Percentiles rank a stretch among this genome's conserved stretches.
These are phyloP conservation scores for Yamadazyma endophytica DNA, from an alignment of 805 yeast species.

Conservation along the genomic window DNA sequence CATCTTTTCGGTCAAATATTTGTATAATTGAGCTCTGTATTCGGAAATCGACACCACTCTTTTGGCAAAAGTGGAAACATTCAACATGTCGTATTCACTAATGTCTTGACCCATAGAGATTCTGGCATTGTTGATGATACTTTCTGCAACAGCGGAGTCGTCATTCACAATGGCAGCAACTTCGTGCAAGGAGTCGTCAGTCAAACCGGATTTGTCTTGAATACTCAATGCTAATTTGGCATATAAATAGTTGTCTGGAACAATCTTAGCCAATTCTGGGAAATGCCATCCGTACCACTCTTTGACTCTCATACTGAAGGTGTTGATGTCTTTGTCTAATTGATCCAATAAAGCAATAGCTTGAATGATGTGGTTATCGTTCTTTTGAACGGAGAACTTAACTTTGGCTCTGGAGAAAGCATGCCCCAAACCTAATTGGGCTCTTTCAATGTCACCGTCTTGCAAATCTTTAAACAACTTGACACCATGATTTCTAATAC, in stretches of 20 bases:
- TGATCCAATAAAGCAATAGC: slow-evolving; percentile 97
- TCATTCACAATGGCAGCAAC: slow-evolving; percentile 86
- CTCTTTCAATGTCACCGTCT: slow-evolving; percentile 94
- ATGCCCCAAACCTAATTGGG: slow-evolving; percentile 97
- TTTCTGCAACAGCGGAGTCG: slow-evolving; percentile 86
- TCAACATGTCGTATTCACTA: slow-evolving; percentile 89
- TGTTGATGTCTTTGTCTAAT: slow-evolving; percentile 96
- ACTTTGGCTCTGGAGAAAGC: slow-evolving; percentile 99
- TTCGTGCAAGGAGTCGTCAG: slow-evolving; percentile 93
- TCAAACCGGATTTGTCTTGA: slow-evolving; percentile 79
- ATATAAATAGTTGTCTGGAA: slow-evolving; percentile 81
- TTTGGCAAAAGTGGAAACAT: slow-evolving; percentile 85
- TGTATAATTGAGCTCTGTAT: slow-evolving; percentile 79
- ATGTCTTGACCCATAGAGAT: slow-evolving; percentile 99
- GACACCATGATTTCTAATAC: slow-evolving; percentile 85
- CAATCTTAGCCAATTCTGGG: slow-evolving; percentile 93
- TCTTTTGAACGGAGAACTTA: slow-evolving; percentile 97
- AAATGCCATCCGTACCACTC: slow-evolving; percentile 99
- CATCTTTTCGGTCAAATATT: slow-evolving; percentile 93
- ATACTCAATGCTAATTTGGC: slow-evolving; percentile 80
- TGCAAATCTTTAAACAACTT: slow-evolving; percentile 89
- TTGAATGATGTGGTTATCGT: slow-evolving; percentile 98
- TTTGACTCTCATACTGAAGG: slow-evolving; percentile 94
- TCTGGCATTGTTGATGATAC: slow-evolving; percentile 89
- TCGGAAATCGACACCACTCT: slow-evolving; percentile 90